Evolutionary conservation across 768 basidiomycete species (phyloP).

Genomic region (Sarcodon sp.): DNA sequence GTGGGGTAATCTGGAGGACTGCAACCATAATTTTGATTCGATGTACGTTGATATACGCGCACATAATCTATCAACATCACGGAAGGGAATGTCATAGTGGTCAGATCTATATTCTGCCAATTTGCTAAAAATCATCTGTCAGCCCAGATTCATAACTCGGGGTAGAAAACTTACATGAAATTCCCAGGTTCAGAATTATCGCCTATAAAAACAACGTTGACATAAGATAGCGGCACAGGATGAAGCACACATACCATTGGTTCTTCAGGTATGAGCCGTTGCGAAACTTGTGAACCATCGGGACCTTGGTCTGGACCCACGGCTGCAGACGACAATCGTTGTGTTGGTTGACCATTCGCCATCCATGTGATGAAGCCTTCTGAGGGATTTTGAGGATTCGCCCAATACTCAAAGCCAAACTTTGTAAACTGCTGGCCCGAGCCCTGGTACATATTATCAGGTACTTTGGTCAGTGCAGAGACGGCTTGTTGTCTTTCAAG

Average conservation of each 20-base stretch:
- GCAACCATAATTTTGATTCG: slow-evolving; percentile 49
- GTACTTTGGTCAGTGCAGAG: slow-evolving; percentile 31
- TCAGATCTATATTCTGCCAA: slow-evolving; percentile 50
- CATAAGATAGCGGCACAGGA: not conserved
- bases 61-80: slow-evolving; percentile 70
- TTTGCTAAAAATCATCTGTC: slow-evolving; percentile 23
- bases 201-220: slow-evolving; percentile 13
- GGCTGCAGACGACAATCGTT: slow-evolving; percentile 39
- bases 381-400: slow-evolving; percentile 36
- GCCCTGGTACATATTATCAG: slow-evolving; percentile 44
- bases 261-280: slow-evolving; percentile 47
- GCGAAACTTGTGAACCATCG: slow-evolving; percentile 36
- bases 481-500: slow-evolving; percentile 31
- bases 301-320: slow-evolving; percentile 30
- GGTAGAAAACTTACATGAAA: slow-evolving; percentile 29
- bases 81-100: slow-evolving; percentile 54
- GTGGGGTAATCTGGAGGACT: slow-evolving; percentile 56
- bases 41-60: slow-evolving; percentile 63
- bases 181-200: slow-evolving; percentile 50
- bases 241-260: slow-evolving; percentile 22
- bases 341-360: slow-evolving; percentile 38
- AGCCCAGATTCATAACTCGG: not conserved
- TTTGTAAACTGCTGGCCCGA: slow-evolving; percentile 36
- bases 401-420: slow-evolving; percentile 66
- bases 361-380: slow-evolving; percentile 72